Conservation (phyloP, 2,329 filamentous ascomycete species). For the Didymella lethalis region DNA sequence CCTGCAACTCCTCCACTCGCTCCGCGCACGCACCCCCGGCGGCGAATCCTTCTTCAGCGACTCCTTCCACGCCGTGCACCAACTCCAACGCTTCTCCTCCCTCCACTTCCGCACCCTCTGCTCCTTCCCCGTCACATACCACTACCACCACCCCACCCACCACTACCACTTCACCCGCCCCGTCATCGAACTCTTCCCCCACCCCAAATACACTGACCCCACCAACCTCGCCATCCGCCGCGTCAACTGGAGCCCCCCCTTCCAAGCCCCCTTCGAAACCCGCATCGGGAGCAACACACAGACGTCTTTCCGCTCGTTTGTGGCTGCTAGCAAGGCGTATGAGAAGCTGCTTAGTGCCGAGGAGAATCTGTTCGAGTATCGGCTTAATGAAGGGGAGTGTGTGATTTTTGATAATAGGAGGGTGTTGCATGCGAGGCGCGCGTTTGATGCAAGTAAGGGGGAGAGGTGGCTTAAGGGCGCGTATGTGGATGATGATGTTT, state of each 20-base stretch:
- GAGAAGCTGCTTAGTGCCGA: constrained; percentile 65
- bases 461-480: constrained; percentile 84
- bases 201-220: constrained; percentile 37
- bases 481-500: constrained; percentile 76
- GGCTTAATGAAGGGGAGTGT: constrained; percentile 81
- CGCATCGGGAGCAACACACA: constrained; percentile 43
- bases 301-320: constrained; percentile 39
- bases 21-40: constrained; percentile 79
- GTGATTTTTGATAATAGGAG: constrained; percentile 92
- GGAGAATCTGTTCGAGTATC: constrained; percentile 71
- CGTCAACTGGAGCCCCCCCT: constrained; percentile 80
- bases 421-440: constrained; percentile 80
- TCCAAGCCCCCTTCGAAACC: constrained; percentile 67
- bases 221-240: constrained; percentile 49
- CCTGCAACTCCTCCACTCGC: constrained; percentile 87
- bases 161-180: constrained; percentile 68
- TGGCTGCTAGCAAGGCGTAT: constrained; percentile 63
- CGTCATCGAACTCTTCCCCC: constrained; percentile 60
- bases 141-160: constrained; percentile 70
- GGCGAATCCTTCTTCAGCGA: constrained; percentile 90
- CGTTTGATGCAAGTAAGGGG: constrained; percentile 73
- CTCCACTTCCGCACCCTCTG: constrained; percentile 54
- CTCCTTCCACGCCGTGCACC: constrained; percentile 67
- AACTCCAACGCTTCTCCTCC: constrained; percentile 38
- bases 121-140: constrained; percentile 63